Evolutionary conservation across 176 grass and related monocot genomes (phyloP), one percentile per base, ranked within the genome.

Genomic region (Hyparrhenia diplandra): DNA sequence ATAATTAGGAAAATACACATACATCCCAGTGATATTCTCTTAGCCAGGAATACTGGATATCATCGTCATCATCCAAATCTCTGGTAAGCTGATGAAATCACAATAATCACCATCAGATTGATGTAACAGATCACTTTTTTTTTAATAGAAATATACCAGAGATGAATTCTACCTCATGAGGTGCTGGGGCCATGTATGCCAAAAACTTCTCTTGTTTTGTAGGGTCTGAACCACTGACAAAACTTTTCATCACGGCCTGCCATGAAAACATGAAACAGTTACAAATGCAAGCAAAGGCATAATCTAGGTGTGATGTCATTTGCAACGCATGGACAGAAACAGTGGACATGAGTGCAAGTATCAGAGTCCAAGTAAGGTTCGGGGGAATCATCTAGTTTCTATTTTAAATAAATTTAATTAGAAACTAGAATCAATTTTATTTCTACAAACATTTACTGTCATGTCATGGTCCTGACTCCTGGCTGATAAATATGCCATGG

Each of bases 1-100:
- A 17, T 17, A 39, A 67, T 40, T 68, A 69, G 27, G 59, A 35
- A 85, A 60, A 20, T 8, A 54, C 34, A 89, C 96, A 62, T 93
- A 99, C 96, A 78, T 99, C 96, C 96, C 96, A 99, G 40, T 91
- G 89, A 85, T 99, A 99, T 71, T 99, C 88, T 84, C 96, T 88
- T 63, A 95, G 59, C 96, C 96, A 99, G 20, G 87, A 91, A 78
- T 95, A 99, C 43, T 83, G 86, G 27, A 88, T 74, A 73, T 95
- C 95, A 84, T 98, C 90, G 55, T 93, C 87, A 83, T 93, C 85
- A 89, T 93, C 88, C 49, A 85, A 80, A 77, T 95, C 85, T 83
- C 91, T 99, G 87, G 11, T 35, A 59, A 95, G 79, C 96, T 99
- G 85, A 67, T 64, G 40, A 72, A 78, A 88, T 13, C 84, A 82